These are phyloP conservation scores for Aeschynomene evenia DNA, from an alignment of 306 rosid genomes.

Conservation along the genomic window DNA sequence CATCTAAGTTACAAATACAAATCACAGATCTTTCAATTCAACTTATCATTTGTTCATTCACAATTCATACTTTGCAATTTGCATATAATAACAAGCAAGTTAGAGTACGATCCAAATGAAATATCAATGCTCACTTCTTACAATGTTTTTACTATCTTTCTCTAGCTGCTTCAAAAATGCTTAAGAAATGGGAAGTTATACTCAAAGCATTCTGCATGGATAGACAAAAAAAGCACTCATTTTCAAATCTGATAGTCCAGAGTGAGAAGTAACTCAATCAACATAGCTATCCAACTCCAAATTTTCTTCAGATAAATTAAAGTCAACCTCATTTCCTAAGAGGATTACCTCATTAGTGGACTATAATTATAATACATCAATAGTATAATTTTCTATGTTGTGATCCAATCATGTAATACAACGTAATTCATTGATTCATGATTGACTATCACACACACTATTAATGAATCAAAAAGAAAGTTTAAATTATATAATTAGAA, in stretches of 20 bases:
- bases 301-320: not conserved
- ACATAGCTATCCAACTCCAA: not conserved
- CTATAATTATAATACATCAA: too few species aligned
- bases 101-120: not conserved
- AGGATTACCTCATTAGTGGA: not conserved
- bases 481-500: too few species aligned
- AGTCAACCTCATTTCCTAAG: not conserved
- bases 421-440: too few species aligned
- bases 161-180: not conserved
- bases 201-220: not conserved
- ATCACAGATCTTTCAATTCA: conserved; percentile 1
- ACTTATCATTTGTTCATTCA: not conserved
- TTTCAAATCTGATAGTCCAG: not conserved
- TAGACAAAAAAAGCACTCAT: not conserved
- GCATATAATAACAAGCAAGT: not conserved
- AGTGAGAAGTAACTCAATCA: not conserved
- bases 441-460: too few species aligned
- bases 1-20: not conserved
- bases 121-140: not conserved
- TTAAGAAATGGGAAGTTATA: not conserved
- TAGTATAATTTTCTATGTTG: too few species aligned
- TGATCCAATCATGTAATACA: too few species aligned
- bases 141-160: not conserved
- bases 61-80: not conserved
- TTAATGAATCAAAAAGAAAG: too few species aligned